Evolutionary conservation across 2,329 filamentous ascomycete species (phyloP).

Genomic region (Plectosphaerella plurivora): DNA sequence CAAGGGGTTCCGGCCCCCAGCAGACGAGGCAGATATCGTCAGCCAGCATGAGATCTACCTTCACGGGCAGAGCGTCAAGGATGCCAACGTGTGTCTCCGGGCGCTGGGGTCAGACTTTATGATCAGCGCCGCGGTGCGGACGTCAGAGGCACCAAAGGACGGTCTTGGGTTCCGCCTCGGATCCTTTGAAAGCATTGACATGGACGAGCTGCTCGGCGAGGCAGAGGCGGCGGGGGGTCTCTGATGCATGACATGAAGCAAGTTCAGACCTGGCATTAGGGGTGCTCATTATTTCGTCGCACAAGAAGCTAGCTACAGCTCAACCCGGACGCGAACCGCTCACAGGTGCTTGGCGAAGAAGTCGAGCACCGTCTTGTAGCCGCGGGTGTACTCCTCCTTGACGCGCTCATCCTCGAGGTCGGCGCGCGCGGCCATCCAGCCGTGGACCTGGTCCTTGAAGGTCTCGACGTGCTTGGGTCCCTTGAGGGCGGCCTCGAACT

Average conservation of each 20-base stretch:
- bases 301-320: neutral
- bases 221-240: constrained; percentile 27
- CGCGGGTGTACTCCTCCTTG: constrained; percentile 58
- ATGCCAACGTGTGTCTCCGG: constrained; percentile 37
- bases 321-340: constrained; percentile 1
- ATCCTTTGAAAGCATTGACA: constrained; percentile 34
- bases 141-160: constrained; percentile 27
- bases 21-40: constrained; percentile 27
- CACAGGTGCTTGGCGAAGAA: constrained; percentile 53
- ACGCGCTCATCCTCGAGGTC: constrained; percentile 53
- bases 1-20: constrained; percentile 54
- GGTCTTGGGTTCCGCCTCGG: constrained; percentile 34
- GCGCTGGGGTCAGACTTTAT: constrained; percentile 47
- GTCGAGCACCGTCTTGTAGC: constrained; percentile 53
- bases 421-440: constrained; percentile 68
- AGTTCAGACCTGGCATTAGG: no score
- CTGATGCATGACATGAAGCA: no score
- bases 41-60: constrained; percentile 32
- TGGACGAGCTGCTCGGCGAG: constrained; percentile 41
- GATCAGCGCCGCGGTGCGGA: constrained; percentile 47
- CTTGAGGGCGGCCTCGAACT: constrained; percentile 49
- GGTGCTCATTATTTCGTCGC: neutral
- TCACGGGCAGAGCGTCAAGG: constrained; percentile 29
- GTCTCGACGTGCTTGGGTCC: constrained; percentile 58
- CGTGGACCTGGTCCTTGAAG: constrained; percentile 65